Evolutionary conservation across 1,284 basidiomycete species (phyloP).

Genomic region (Cryptococcus deneoformans): DNA sequence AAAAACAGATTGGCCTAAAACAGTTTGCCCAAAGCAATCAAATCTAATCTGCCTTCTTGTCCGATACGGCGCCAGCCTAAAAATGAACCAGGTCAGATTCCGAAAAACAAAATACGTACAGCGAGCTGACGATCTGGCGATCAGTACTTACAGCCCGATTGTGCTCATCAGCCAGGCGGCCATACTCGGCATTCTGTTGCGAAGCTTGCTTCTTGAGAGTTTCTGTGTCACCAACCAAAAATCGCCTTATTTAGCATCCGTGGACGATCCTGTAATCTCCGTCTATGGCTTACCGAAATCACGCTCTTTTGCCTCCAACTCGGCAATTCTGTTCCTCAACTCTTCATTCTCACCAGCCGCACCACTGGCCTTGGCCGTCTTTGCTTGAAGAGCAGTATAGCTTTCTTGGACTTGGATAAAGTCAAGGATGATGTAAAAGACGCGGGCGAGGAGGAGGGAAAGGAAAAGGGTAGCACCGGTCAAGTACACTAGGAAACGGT

Average conservation of each 20-base stretch:
- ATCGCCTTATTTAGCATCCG: neutral
- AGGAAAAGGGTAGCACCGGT: conserved; percentile 93
- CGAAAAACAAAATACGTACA: neutral
- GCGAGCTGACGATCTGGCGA: neutral
- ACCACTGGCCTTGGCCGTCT: conserved; percentile 52
- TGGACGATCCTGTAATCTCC: conserved; percentile 26
- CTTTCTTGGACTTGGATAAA: conserved; percentile 87
- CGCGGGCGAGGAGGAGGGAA: conserved; percentile 87
- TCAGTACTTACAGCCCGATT: conserved; percentile 56
- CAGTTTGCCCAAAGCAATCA: neutral
- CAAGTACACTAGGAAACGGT: conserved; percentile 61
- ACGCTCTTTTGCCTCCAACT: conserved; percentile 63
- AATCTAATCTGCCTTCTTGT: conserved; percentile 52
- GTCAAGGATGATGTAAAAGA: conserved; percentile 87
- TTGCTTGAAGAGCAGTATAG: conserved; percentile 75
- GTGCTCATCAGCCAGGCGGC: conserved; percentile 72
- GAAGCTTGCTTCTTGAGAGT: conserved; percentile 78
- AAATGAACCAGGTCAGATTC: neutral
- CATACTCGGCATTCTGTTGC: conserved; percentile 74
- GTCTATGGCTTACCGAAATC: conserved; percentile 60
- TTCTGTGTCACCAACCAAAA: conserved; percentile 51
- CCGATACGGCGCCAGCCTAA: conserved; percentile 56
- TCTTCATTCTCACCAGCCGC: conserved; percentile 50
- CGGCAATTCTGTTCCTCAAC: conserved; percentile 61
- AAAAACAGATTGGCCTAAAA: neutral